A percentile compares a stretch with the other conserved stretches of the same genome.
phyloP scores from a whole-genome alignment of 2,329 filamentous ascomycete genomes.

The Alternaria arbusti region DNA sequence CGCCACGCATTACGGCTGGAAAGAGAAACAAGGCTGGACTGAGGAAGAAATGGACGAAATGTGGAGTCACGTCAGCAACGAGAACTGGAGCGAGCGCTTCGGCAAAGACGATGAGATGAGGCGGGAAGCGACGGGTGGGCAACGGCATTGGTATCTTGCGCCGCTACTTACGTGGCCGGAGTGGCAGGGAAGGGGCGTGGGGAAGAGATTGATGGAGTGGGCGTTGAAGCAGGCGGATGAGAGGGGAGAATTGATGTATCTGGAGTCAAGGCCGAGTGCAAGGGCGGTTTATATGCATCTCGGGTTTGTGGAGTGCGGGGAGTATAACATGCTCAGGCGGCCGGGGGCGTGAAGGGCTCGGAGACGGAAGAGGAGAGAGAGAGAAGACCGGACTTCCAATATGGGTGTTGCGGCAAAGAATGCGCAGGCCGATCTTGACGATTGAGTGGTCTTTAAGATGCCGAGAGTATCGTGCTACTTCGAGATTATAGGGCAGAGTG shows the following conservation, averaged over 20 bases:
- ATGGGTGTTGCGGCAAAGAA: too few relatives aligned
- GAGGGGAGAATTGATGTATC: slow-evolving; percentile 31
- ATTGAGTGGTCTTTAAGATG: too few relatives aligned
- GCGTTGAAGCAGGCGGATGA: slow-evolving; percentile 41
- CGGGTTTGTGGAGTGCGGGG: slow-evolving; percentile 34
- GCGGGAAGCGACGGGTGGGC: slow-evolving; percentile 18
- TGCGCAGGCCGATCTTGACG: too few relatives aligned
- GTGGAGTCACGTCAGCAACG: slow-evolving; percentile 24
- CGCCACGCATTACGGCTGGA: slow-evolving; percentile 27
- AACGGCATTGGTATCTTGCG: slow-evolving; percentile 43
- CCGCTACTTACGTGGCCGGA: slow-evolving; percentile 37
- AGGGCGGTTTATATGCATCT: slow-evolving; percentile 37
- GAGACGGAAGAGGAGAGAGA: too few relatives aligned
- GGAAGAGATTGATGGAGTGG: slow-evolving; percentile 37
- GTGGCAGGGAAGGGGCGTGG: slow-evolving; percentile 39
- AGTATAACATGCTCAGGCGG: slow-evolving; percentile 21
- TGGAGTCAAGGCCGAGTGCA: slow-evolving; percentile 34
- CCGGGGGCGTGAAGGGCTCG: neutral
- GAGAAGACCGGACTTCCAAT: too few relatives aligned
- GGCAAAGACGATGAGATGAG: slow-evolving; percentile 25
- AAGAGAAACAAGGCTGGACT: slow-evolving; percentile 25
- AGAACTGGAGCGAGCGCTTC: slow-evolving; percentile 30
- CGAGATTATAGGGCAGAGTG: too few relatives aligned
- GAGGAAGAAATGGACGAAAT: slow-evolving; percentile 35
- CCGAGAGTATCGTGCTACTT: too few relatives aligned